Evolutionary conservation across 2,329 filamentous ascomycete species (phyloP).

Genomic region (Colletotrichum spinosum): DNA sequence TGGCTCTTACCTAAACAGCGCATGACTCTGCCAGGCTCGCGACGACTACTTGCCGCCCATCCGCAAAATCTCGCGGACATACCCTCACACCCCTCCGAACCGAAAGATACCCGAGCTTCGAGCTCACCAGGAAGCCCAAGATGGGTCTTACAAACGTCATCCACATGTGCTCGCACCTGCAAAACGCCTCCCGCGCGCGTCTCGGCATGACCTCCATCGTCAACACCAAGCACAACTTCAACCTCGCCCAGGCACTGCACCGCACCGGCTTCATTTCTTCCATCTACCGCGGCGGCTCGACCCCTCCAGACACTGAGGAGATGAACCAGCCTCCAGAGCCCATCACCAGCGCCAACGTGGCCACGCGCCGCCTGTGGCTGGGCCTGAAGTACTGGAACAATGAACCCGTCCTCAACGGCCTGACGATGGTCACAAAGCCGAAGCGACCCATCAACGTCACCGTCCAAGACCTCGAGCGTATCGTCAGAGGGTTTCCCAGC

Average conservation of each 20-base stretch:
- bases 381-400: conserved; percentile 92
- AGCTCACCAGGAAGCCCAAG: neutral
- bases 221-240: conserved; percentile 83
- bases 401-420: conserved; percentile 78
- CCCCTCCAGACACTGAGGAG: conserved; percentile 61
- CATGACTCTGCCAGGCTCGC: neutral
- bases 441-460: conserved; percentile 77
- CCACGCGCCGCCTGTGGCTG: conserved; percentile 83
- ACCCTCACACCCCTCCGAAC: neutral
- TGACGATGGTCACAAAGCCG: conserved; percentile 78
- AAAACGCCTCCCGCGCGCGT: conserved; percentile 87
- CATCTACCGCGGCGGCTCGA: conserved; percentile 77
- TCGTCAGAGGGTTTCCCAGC: conserved; percentile 76
- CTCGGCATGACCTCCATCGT: conserved; percentile 87
- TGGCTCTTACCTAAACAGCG: neutral
- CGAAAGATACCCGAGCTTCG: conserved; percentile 22
- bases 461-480: conserved; percentile 68
- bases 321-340: conserved; percentile 64
- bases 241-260: conserved; percentile 80
- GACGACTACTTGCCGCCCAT: neutral
- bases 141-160: conserved; percentile 73
- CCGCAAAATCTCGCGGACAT: neutral
- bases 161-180: conserved; percentile 89
- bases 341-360: conserved; percentile 77
- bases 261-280: conserved; percentile 84